A percentile compares a stretch with the other conserved stretches of the same genome.
These are phyloP conservation scores for Fraxinus dipetala DNA, from an alignment of 305 asterid species.

Conservation along the genomic window DNA sequence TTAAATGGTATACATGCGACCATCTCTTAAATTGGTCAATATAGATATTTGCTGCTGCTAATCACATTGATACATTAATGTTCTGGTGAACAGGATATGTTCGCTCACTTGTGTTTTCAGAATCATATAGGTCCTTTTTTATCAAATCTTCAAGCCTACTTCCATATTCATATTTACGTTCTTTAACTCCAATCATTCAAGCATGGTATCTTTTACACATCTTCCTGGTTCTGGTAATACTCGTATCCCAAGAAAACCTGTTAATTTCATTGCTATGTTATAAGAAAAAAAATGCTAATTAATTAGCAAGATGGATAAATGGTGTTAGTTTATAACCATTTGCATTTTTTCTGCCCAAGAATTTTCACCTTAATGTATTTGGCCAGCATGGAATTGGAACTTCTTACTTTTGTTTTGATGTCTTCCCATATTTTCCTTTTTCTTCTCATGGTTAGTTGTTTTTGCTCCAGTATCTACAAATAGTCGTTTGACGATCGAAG, in stretches of 20 bases:
- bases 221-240: background rate
- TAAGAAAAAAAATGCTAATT: background rate
- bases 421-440: background rate
- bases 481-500: background rate
- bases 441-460: background rate
- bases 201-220: background rate
- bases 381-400: background rate
- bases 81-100: background rate
- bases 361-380: background rate
- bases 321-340: background rate
- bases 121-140: background rate
- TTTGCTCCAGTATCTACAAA: background rate
- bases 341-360: background rate
- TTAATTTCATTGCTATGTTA: background rate
- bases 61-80: background rate
- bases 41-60: background rate
- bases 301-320: background rate
- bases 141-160: background rate
- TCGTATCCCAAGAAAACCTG: background rate
- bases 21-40: background rate
- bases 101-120: background rate
- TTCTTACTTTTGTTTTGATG: background rate
- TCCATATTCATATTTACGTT: background rate
- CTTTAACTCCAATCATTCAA: background rate
- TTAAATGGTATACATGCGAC: background rate